Percentiles rank a stretch among this genome's conserved stretches.
Conservation (phyloP, 352 stramenopile genomes). For the Phytophthora crassamura region DNA sequence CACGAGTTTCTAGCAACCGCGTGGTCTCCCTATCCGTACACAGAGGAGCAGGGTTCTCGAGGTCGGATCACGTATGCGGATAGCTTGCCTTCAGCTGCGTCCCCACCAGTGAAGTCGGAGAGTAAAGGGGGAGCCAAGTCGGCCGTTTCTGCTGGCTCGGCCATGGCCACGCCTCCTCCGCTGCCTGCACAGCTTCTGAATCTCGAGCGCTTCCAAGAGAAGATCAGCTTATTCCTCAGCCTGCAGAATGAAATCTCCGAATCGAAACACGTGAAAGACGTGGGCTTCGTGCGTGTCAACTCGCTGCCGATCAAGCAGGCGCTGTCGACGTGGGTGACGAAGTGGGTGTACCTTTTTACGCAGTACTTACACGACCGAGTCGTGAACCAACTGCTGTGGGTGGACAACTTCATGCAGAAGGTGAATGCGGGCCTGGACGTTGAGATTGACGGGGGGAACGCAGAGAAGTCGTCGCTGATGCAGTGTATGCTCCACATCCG, state of each 20-base stretch:
- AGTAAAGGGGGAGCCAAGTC: slow-evolving; percentile 9
- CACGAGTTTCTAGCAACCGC: slow-evolving; percentile 75
- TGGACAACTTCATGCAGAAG: slow-evolving; percentile 88
- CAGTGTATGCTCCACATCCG: slow-evolving; percentile 90
- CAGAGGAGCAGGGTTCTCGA: slow-evolving; percentile 23
- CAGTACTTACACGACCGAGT: slow-evolving; percentile 93
- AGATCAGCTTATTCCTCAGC: slow-evolving; percentile 88
- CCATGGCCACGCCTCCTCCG: slow-evolving; percentile 45
- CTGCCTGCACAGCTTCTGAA: slow-evolving; percentile 82
- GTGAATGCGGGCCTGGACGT: slow-evolving; percentile 83
- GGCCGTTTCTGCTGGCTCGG: slow-evolving; percentile 19
- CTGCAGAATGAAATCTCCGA: slow-evolving; percentile 92
- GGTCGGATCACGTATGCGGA: slow-evolving; percentile 37
- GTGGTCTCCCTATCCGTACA: slow-evolving; percentile 57
- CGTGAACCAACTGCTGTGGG: slow-evolving; percentile 79
- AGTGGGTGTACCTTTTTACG: slow-evolving; percentile 96
- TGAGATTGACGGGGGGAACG: slow-evolving; percentile 50
- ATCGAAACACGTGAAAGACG: slow-evolving; percentile 84
- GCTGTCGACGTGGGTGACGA: slow-evolving; percentile 94
- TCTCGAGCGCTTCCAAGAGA: slow-evolving; percentile 89
- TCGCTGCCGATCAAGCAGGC: slow-evolving; percentile 95
- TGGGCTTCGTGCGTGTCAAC: slow-evolving; percentile 94
- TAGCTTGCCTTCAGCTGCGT: slow-evolving; percentile 27
- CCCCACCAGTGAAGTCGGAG: slow-evolving; percentile 24
- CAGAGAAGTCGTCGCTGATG: slow-evolving; percentile 76